Evolutionary conservation across 2,329 filamentous ascomycete genomes (phyloP), one percentile per base, ranked within the genome.

Genomic region (Verticillium dahliae): DNA sequence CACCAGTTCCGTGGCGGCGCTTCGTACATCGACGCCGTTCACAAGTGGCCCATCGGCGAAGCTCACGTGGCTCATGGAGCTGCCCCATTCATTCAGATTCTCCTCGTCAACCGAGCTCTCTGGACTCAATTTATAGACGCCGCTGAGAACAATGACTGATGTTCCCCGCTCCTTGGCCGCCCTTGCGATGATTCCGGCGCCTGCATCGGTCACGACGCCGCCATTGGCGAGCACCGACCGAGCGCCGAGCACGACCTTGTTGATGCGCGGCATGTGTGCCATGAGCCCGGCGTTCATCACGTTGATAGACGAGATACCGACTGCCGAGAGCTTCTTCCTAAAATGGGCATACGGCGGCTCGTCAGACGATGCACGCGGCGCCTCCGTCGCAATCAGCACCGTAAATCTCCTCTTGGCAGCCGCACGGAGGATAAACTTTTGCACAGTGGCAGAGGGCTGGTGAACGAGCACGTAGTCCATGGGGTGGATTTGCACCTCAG

Each of bases 401-500:
- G 93, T 98, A 72, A 98, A 98, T 69, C 90, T 93, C 67, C 95
- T 86, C 78, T 96, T 97, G 38, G 88, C 83, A 0, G 95, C 93
- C 1, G 94, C 95, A 64, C 91, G 90, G 45, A 95, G 81, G 33
- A 99, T 82, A 70, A 99, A 98, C 61, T 89, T 90, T 72, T 97
- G 92, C 6, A 97, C 91, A 0, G 91, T 96, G 38, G 86, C 84
- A 0, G 92, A 94, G 1, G 92, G 92, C 55, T 91, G 90, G 73
- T 97, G 89, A 9, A 93, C 93, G 64, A 99, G 85, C 65, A 99
- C 91, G 68, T 93, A 90, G 74, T 99, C 94, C 71, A 94, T 92
- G 1, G 91, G 90, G 72, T 96, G 91, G 66, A 99, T 96, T 74
- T 97, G 91, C 57, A 96, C 91, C 65, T 96, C 89, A 2, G 93